Base-by-base conservation (phyloP, 805 yeast species). In the Grigorovia humatica region DNA sequence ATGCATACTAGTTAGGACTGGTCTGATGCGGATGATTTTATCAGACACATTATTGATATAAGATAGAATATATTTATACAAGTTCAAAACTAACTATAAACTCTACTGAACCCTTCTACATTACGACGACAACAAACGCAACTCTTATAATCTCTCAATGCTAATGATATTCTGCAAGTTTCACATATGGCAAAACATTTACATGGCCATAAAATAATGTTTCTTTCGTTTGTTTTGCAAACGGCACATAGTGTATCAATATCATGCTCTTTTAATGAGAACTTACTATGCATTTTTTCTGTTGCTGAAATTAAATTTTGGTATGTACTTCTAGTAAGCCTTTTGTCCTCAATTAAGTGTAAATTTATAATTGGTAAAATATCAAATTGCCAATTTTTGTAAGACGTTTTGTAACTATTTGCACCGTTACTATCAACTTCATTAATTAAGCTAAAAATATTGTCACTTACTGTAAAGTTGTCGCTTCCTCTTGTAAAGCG, bases 151-250 rank as follows among this genome's bases (percentile, higher is more conserved):
- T 85, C 83, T 54, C 89, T 76, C 43, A 84, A 70, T 9, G 85
- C 87, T 50, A 89, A 72, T 19, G 86, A 80, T 12, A 85, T 72
- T 18, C 96, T 75, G 63, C 97, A 89, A 35, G 77, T 76, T 56
- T 88, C 96, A 66, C 97, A 89, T 7, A 89, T 72, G 0, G 96
- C 90, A 55, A 89, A 80, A 65, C 97, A 89, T 59, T 81, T 78
- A 64, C 97, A 89, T 0, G 97, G 97, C 96, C 96, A 89, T 3
- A 90, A 70, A 12, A 89, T 81, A 48, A 90, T 78, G 52, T 82
- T 83, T 55, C 96, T 74, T 6, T 80, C 77, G 52, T 83, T 81
- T 7, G 76, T 74, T 59, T 85, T 95, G 64, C 96, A 89, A 3
- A 89, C 84, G 9, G 87, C 96, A 67, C 97, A 89, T 9, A 73